phyloP scores from a whole-genome alignment of 495 filamentous ascomycete genomes.

The Neurospora tetraspora region DNA sequence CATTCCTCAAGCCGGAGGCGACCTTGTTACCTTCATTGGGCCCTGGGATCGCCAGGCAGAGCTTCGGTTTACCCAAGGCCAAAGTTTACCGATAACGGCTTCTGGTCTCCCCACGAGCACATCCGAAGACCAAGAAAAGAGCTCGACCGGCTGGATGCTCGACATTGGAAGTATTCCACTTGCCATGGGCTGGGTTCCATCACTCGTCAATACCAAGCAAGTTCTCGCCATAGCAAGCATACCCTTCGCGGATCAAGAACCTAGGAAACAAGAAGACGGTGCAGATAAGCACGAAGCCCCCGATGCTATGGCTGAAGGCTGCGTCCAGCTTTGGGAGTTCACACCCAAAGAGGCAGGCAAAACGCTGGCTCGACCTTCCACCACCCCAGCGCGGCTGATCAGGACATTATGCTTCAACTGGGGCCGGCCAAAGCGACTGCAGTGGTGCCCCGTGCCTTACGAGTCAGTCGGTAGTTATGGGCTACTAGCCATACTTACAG shows the following conservation, averaged over 20 bases:
- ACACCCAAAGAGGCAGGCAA: constrained; percentile 6
- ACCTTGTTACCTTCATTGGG: constrained; percentile 26
- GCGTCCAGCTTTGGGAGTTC: constrained; percentile 37
- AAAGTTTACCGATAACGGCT: constrained; percentile 16
- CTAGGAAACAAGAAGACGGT: constrained; percentile 6
- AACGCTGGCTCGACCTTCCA: constrained; percentile 11
- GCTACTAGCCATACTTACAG: constrained; percentile 30
- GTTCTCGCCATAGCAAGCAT: constrained; percentile 34
- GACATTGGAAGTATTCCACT: constrained; percentile 36
- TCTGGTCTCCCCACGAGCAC: constrained; percentile 9
- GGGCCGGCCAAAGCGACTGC: constrained; percentile 32
- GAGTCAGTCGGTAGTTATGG: constrained; percentile 14
- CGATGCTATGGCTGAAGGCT: constrained; percentile 16
- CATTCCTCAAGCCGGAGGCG: constrained; percentile 21
- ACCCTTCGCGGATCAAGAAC: constrained; percentile 33
- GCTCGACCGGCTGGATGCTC: constrained; percentile 30
- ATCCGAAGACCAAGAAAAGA: not conserved
- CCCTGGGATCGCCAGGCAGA: constrained; percentile 28
- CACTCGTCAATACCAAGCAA: constrained; percentile 22
- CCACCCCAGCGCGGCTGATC: constrained; percentile 17
- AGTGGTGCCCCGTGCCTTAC: constrained; percentile 35
- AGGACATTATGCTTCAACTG: constrained; percentile 27
- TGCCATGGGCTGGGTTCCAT: constrained; percentile 34
- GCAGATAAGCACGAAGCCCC: constrained; percentile 10
- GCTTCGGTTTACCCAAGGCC: constrained; percentile 22